Conservation (phyloP, 805 yeast species). For the Barnettozyma pratensis region DNA sequence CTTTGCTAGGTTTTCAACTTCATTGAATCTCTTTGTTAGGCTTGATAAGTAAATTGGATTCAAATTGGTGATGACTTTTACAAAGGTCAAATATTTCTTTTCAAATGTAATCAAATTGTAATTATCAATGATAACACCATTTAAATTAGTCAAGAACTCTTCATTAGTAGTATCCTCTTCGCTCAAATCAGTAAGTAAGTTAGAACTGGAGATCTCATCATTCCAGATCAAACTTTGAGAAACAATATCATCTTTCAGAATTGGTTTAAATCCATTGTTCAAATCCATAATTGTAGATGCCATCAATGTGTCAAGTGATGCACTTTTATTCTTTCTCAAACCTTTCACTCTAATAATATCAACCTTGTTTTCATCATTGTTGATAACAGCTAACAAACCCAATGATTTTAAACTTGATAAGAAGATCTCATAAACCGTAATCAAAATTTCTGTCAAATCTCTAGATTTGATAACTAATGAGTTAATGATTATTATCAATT, state of each 20-base stretch:
- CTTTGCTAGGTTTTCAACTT: slow-evolving; percentile 86
- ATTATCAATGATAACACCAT: slow-evolving; percentile 14
- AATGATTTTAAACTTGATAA: slow-evolving; percentile 32
- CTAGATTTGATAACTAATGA: slow-evolving; percentile 32
- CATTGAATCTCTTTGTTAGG: slow-evolving; percentile 73
- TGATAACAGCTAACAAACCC: slow-evolving; percentile 59
- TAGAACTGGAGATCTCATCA: slow-evolving; percentile 14
- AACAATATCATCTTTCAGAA: slow-evolving; percentile 32
- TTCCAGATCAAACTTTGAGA: slow-evolving; percentile 42
- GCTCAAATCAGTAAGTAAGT: background rate
- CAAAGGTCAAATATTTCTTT: slow-evolving; percentile 21
- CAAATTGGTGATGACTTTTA: slow-evolving; percentile 22
- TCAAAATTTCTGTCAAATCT: slow-evolving; percentile 37
- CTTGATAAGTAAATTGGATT: slow-evolving; percentile 31
- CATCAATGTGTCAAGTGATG: slow-evolving; percentile 24
- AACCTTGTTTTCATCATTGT: slow-evolving; percentile 23
- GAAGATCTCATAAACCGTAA: slow-evolving; percentile 16
- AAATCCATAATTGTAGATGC: slow-evolving; percentile 28
- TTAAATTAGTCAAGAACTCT: slow-evolving; percentile 15
- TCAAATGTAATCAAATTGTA: slow-evolving; percentile 23
- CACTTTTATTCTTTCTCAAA: slow-evolving; percentile 36
- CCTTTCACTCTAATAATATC: slow-evolving; percentile 79
- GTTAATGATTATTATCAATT: slow-evolving; percentile 29
- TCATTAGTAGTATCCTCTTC: slow-evolving; percentile 7
- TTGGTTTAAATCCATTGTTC: slow-evolving; percentile 35